A percentile compares a stretch with the other conserved stretches of the same genome.
Evolutionary conservation across 192 early-diverging fungal genomes (phyloP).

Genomic region (Phycomyces nitens): DNA sequence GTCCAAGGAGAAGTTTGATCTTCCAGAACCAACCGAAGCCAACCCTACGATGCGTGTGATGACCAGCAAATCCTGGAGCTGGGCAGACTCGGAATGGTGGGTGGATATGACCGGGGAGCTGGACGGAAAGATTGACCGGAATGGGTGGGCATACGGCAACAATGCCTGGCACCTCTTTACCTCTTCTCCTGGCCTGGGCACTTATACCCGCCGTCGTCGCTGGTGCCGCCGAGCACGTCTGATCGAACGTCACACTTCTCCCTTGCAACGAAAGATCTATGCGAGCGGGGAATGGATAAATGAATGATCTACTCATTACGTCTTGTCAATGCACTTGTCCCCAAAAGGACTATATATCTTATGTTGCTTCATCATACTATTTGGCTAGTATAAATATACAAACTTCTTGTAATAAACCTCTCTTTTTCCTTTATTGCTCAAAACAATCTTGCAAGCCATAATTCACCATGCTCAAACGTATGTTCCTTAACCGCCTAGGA

Average conservation of each 20-base stretch:
- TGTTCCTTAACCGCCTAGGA: too few relatives aligned
- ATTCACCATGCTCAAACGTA: too few relatives aligned
- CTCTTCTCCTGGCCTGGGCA: conserved; percentile 40
- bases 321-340: too few relatives aligned
- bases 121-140: conserved; percentile 36
- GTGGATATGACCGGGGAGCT: conserved; percentile 38
- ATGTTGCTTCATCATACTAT: too few relatives aligned
- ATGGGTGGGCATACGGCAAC: conserved; percentile 56
- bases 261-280: not conserved
- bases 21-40: conserved; percentile 38
- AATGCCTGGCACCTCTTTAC: conserved; percentile 50
- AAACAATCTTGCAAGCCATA: too few relatives aligned
- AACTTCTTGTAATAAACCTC: too few relatives aligned
- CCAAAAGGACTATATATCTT: too few relatives aligned
- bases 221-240: conserved; percentile 50
- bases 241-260: conserved; percentile 31
- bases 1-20: conserved; percentile 45
- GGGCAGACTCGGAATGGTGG: conserved; percentile 52
- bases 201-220: conserved; percentile 50
- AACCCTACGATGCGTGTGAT: conserved; percentile 20
- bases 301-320: too few relatives aligned
- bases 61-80: conserved; percentile 44
- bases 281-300: too few relatives aligned
- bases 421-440: too few relatives aligned
- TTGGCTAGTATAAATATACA: too few relatives aligned